Conservation (phyloP, 2,329 filamentous ascomycete genomes). For the Didymella arachidicola region DNA sequence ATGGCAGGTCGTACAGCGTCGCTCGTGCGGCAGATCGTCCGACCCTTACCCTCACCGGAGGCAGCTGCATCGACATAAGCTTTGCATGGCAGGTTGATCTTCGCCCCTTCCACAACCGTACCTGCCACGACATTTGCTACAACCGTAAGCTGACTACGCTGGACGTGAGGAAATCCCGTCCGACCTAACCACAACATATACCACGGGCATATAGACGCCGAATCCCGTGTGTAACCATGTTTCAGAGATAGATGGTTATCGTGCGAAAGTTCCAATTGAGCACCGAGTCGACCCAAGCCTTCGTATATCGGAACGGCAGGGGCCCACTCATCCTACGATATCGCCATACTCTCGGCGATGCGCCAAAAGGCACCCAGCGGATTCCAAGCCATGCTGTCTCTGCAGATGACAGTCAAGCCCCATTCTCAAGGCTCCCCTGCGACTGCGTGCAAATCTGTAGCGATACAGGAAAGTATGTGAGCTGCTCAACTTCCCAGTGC, state of each 20-base stretch:
- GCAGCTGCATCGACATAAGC: neutral
- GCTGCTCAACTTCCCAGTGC: too few relatives aligned
- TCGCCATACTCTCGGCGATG: neutral
- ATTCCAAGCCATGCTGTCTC: neutral
- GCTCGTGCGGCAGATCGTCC: neutral
- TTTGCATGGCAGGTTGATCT: slow-evolving; percentile 1
- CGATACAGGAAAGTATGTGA: neutral
- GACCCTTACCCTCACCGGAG: neutral
- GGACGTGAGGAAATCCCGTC: neutral
- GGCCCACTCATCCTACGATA: neutral
- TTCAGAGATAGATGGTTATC: neutral
- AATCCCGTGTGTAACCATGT: slow-evolving; percentile 1
- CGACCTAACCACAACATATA: neutral
- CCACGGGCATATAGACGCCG: slow-evolving; percentile 2
- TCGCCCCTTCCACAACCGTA: neutral
- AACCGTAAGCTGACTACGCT: neutral
- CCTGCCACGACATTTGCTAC: neutral
- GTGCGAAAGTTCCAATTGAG: neutral
- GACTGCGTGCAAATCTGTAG: neutral
- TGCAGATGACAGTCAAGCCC: neutral
- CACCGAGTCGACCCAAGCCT: neutral
- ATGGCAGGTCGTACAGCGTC: slow-evolving; percentile 2
- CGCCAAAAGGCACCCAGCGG: neutral
- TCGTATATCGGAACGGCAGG: neutral
- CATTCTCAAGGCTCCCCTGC: too few relatives aligned